Percentiles rank a stretch among this genome's conserved stretches.
Evolutionary conservation across 371 early-diverging fungal genomes (phyloP).

Genomic region (Quaeritorhiza haematococci): DNA sequence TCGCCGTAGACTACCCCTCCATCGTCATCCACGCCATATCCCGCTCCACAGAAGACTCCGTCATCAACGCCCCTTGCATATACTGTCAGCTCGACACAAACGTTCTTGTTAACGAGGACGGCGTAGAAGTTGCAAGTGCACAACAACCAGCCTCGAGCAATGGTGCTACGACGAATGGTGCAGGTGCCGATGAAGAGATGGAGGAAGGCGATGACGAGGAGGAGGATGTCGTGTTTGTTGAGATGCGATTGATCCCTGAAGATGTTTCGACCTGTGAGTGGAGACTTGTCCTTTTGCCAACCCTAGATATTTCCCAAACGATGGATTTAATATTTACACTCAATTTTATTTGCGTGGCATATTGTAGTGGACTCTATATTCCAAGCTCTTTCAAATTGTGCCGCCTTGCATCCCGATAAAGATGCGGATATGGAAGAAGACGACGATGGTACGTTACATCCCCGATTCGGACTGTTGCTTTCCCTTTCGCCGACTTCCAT

Average conservation of each 20-base stretch:
- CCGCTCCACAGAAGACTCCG: constrained; percentile 43
- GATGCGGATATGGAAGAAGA: constrained; percentile 39
- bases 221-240: constrained; percentile 29
- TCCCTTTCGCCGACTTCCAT: constrained; percentile 16
- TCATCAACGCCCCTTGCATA: constrained; percentile 46
- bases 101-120: constrained; percentile 17
- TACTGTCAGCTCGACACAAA: constrained; percentile 69
- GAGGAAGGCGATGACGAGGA: constrained; percentile 57
- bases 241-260: constrained; percentile 63
- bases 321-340: constrained; percentile 1
- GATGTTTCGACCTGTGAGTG: constrained; percentile 56
- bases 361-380: constrained; percentile 65
- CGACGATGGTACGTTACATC: constrained; percentile 30
- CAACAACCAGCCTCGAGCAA: background rate
- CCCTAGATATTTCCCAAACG: background rate
- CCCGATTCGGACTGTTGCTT: background rate
- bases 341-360: no score
- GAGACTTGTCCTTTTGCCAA: background rate
- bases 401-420: constrained; percentile 67
- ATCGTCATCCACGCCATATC: constrained; percentile 80
- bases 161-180: background rate
- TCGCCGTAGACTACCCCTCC: constrained; percentile 66
- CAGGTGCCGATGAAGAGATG: constrained; percentile 41
- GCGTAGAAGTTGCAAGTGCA: constrained; percentile 25
- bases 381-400: constrained; percentile 69